These are phyloP conservation scores for Chaetomium sp. DNA, from an alignment of 2,329 filamentous ascomycete genomes.

Conservation along the genomic window DNA sequence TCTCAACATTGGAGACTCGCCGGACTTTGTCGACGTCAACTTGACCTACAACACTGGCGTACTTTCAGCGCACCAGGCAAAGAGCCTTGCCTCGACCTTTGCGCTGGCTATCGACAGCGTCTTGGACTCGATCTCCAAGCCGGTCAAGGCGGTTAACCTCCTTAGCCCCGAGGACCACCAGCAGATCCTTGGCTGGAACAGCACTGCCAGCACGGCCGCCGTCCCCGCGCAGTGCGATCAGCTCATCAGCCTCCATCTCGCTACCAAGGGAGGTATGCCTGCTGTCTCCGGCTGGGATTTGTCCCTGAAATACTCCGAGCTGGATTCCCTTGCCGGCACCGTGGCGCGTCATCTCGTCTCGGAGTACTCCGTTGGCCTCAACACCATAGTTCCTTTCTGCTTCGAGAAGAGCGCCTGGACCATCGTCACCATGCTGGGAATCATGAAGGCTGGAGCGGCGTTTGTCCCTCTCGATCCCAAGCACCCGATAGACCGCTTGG, in stretches of 20 bases:
- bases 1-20: constrained; percentile 18
- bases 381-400: constrained; percentile 40
- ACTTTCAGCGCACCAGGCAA: constrained; percentile 3
- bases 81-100: constrained; percentile 15
- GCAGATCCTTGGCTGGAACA: constrained; percentile 14
- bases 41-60: constrained; percentile 19
- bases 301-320: constrained; percentile 37
- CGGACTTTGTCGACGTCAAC: constrained; percentile 22
- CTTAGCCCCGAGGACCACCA: constrained; percentile 5
- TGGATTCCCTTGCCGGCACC: constrained; percentile 35
- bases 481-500: constrained; percentile 40
- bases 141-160: constrained; percentile 2
- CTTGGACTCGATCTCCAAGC: constrained; percentile 16
- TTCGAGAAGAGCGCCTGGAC: constrained; percentile 43
- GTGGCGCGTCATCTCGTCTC: constrained; percentile 34
- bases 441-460: constrained; percentile 41
- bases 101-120: constrained; percentile 17
- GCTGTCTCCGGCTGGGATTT: constrained; percentile 40
- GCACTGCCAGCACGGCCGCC: neutral
- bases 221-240: constrained; percentile 25
- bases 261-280: constrained; percentile 33
- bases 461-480: constrained; percentile 43
- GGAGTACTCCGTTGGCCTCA: constrained; percentile 36
- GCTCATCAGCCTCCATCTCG: constrained; percentile 21
- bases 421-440: constrained; percentile 39